Base-by-base conservation (phyloP, 2,329 filamentous ascomycete genomes). In the Paecilomyces formosus region DNA sequence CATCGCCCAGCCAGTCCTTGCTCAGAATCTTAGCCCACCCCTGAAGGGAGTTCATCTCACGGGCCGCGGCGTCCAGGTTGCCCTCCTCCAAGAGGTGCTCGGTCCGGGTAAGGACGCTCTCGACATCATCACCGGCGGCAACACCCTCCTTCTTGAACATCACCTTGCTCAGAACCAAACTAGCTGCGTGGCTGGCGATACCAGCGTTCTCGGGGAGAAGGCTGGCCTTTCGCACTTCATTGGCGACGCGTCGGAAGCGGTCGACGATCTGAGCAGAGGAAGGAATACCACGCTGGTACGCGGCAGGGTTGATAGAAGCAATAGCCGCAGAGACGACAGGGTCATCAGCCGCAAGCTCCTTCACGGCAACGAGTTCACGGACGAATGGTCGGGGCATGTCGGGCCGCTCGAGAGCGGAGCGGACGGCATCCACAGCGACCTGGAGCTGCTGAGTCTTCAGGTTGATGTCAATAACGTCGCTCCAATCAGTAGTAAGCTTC, bases 21-120 rank as follows among this genome's bases (percentile, higher is more conserved):
- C 90, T 95, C 71, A 99, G 78, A 49, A 92, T 93, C 82, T 94
- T 96, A 54, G 93, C 92, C 94, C 94, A 99, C 26, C 94, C 94
- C 61, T 88, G 84, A 53, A 99, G 81, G 1, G 87, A 85, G 72
- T 97, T 99, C 88, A 99, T 94, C 79, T 99, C 94, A 64, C 94
- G 83, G 13, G 94, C 92, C 2, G 94, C 94, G 56, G 84, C 87
- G 74, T 99, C 94, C 58, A 99, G 77, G 70, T 97, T 88, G 22
- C 94, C 94, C 77, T 97, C 91, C 78, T 99, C 92, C 21, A 99
- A 82, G 66, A 91, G 83, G 7, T 87, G 92, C 77, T 99, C 92
- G 1, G 94, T 93, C 62, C 94, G 84, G 2, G 90, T 89, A 53
- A 99, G 83, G 60, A 97, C 88, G 69, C 92, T 95, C 81, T 99